Conservation (phyloP, 176 grass and related monocot genomes). For the Hordeum vulgare region DNA sequence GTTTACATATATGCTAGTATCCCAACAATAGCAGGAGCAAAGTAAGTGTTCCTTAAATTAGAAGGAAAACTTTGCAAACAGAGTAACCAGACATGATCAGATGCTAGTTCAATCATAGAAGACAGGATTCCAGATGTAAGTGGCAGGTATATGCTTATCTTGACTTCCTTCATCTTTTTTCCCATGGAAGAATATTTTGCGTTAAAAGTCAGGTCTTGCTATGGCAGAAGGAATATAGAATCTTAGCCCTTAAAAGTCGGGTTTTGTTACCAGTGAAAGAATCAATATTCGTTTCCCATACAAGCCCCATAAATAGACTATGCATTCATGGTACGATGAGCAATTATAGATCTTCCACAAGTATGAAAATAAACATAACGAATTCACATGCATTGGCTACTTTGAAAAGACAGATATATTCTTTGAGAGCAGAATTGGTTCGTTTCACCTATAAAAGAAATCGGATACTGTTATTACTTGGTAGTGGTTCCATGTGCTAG, state of each 20-base stretch:
- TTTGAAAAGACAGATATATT: neutral
- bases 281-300: neutral
- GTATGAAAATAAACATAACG: neutral
- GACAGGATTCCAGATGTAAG: conserved; percentile 6
- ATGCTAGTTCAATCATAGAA: conserved; percentile 16
- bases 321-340: neutral
- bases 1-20: neutral
- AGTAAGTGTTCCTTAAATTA: neutral
- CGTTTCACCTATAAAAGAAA: neutral
- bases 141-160: conserved; percentile 29
- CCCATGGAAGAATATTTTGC: neutral
- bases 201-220: neutral
- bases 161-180: neutral
- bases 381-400: neutral
- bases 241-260: conserved; percentile 1
- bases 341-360: neutral
- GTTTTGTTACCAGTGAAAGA: neutral
- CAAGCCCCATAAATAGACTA: neutral
- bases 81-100: conserved; percentile 21
- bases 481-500: neutral
- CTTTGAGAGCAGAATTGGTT: neutral
- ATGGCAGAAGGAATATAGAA: conserved; percentile 1
- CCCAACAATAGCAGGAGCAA: neutral
- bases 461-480: neutral
- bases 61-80: neutral